Evolutionary conservation across 495 filamentous ascomycete species (phyloP), one percentile per base, ranked within the genome.

Genomic region (Ramalina peruviana): DNA sequence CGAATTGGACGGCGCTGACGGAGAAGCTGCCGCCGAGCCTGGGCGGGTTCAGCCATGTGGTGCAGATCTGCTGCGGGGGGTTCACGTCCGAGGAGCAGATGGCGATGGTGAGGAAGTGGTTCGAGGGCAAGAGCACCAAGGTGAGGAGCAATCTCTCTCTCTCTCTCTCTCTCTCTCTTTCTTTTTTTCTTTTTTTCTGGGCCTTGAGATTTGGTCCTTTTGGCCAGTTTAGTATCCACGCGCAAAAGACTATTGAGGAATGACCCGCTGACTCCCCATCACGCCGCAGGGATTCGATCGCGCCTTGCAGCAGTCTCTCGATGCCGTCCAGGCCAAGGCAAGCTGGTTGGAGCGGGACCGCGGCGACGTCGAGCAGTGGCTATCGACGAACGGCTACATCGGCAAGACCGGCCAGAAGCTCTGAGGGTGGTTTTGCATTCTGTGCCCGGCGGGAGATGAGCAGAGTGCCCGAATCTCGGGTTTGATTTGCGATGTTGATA

Each of bases 31-130:
- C 90, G 45, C 85, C 92, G 26, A 78, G 80, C 30, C 67, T 92
- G 25, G 78, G 79, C 41, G 93, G 97, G 82, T 74, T 97, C 51
- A 84, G 89, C 27, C 78, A 76, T 10, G 76, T 97, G 54, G 85
- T 98, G 5, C 78, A 79, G 50, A 83, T 95, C 52, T 86, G 79
- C 60, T 92, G 87, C 20, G 79, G 81, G 3, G 79, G 82, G 59
- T 95, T 96, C 71, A 83, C 82, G 48, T 79, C 73, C 40, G 68
- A 78, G 58, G 80, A 82, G 57, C 86, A 93, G 66, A 65, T 85
- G 50, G 74, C 78, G 57, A 75, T 79, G 48, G 81, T 96, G 27
- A 69, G 86, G 65, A 70, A 66, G 21, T 98, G 96, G 76, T 98
- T 96, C 59, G 69, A 69, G 39, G 66, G 75, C 42, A 85, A 80